Conservation (phyloP, 768 basidiomycete species). For the Agrocybe pediades region DNA sequence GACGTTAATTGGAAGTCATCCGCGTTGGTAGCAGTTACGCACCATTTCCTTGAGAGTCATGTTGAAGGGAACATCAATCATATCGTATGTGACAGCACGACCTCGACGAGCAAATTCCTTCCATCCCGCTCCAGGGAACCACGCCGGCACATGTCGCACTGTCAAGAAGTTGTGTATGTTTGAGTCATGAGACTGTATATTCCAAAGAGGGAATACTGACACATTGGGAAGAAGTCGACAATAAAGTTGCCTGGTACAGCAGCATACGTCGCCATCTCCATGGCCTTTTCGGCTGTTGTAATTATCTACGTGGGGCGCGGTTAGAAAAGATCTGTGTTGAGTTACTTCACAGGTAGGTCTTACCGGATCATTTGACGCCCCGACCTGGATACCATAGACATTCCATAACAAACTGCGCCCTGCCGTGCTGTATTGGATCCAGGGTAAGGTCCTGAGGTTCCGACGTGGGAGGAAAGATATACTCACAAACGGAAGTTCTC, state of each 20-base stretch:
- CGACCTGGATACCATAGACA: conserved; percentile 29
- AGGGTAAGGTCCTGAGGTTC: not conserved
- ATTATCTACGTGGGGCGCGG: conserved; percentile 20
- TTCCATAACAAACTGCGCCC: conserved; percentile 22
- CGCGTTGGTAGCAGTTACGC: not conserved
- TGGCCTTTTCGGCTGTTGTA: conserved; percentile 21
- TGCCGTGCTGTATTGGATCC: conserved; percentile 19
- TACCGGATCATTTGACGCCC: conserved; percentile 21
- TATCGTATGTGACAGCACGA: conserved; percentile 28
- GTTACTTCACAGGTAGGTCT: not conserved
- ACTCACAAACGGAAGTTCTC: conserved; percentile 29
- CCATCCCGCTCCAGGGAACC: conserved; percentile 50
- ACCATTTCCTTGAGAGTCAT: conserved; percentile 37
- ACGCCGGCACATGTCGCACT: conserved; percentile 31
- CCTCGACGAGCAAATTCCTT: conserved; percentile 37
- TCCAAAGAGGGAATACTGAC: conserved; percentile 9
- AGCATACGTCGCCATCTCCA: conserved; percentile 21
- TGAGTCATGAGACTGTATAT: not conserved
- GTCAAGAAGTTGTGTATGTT: conserved; percentile 1
- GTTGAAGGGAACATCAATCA: conserved; percentile 40
- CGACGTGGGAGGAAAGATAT: not conserved
- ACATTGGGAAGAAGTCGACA: conserved; percentile 25
- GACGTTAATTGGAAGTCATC: too few species aligned
- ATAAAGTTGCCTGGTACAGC: conserved; percentile 30
- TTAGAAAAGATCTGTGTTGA: not conserved